These are phyloP conservation scores for Diaporthe vaccinii DNA, from an alignment of 2,329 filamentous ascomycete genomes.

Conservation along the genomic window DNA sequence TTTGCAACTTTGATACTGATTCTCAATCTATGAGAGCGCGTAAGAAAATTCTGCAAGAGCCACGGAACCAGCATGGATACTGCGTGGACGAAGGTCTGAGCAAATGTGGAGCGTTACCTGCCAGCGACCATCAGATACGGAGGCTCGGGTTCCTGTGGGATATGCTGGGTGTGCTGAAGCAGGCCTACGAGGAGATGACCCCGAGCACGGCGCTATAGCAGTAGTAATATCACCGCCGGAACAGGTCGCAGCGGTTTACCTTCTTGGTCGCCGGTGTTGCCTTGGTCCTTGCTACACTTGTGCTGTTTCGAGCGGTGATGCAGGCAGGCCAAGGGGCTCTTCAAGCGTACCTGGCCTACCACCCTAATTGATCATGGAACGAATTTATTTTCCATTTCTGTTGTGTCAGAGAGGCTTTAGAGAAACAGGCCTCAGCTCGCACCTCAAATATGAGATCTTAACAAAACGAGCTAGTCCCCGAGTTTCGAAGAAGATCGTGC, in stretches of 20 bases:
- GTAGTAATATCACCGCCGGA: conserved; percentile 45
- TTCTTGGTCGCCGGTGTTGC: conserved; percentile 4
- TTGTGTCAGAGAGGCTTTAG: background rate
- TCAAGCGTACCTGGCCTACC: conserved; percentile 51
- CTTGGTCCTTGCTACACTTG: conserved; percentile 44
- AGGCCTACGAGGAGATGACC: conserved; percentile 54
- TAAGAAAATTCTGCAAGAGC: background rate
- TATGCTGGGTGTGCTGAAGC: conserved; percentile 56
- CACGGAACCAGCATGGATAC: background rate
- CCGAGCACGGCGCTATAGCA: conserved; percentile 52
- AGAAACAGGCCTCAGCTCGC: too few relatives aligned
- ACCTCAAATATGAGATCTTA: background rate
- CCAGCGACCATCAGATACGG: conserved; percentile 50
- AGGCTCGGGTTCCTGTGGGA: conserved; percentile 57
- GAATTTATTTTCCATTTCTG: background rate
- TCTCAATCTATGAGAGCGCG: background rate
- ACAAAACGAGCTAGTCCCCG: background rate
- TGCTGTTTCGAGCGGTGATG: conserved; percentile 53
- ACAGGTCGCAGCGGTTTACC: background rate
- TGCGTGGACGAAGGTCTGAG: conserved; percentile 46
- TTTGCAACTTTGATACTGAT: background rate
- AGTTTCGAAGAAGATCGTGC: background rate
- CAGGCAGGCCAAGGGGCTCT: conserved; percentile 57
- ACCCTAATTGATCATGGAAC: background rate
- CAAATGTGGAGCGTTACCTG: conserved; percentile 48